Evolutionary conservation across 2,329 filamentous ascomycete species (phyloP).

Genomic region (Chalara sp.): DNA sequence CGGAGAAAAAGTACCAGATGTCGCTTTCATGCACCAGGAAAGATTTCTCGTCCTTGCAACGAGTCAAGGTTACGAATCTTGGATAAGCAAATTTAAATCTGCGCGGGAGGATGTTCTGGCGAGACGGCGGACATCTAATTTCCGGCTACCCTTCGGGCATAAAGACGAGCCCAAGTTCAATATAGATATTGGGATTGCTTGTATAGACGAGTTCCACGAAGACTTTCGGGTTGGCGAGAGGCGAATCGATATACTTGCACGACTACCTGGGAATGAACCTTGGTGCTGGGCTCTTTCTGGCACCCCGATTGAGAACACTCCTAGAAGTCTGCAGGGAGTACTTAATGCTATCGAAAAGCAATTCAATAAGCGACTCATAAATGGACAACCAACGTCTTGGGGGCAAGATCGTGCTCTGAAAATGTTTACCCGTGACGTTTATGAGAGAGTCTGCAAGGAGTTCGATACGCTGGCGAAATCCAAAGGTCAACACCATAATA

Average conservation of each 20-base stretch:
- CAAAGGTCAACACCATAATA: neutral
- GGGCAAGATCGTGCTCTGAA: neutral
- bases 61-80: constrained; percentile 2
- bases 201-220: constrained; percentile 18
- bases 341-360: constrained; percentile 14
- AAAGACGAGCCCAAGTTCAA: neutral
- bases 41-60: constrained; percentile 14
- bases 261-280: constrained; percentile 7
- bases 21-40: constrained; percentile 6
- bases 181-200: constrained; percentile 17
- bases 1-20: constrained; percentile 1
- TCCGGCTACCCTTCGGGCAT: too few species aligned
- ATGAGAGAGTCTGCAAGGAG: constrained; percentile 8
- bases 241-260: constrained; percentile 5
- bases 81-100: constrained; percentile 8
- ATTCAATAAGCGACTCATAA: neutral
- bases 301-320: constrained; percentile 10
- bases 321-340: constrained; percentile 11
- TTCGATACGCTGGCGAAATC: constrained; percentile 8
- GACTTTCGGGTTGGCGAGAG: constrained; percentile 9
- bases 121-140: too few species aligned
- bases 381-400: neutral
- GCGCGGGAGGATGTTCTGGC: neutral
- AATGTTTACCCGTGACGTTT: constrained; percentile 1
- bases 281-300: constrained; percentile 18